Conservation (phyloP, 371 early-diverging fungal genomes). For the Mortierella sp. region DNA sequence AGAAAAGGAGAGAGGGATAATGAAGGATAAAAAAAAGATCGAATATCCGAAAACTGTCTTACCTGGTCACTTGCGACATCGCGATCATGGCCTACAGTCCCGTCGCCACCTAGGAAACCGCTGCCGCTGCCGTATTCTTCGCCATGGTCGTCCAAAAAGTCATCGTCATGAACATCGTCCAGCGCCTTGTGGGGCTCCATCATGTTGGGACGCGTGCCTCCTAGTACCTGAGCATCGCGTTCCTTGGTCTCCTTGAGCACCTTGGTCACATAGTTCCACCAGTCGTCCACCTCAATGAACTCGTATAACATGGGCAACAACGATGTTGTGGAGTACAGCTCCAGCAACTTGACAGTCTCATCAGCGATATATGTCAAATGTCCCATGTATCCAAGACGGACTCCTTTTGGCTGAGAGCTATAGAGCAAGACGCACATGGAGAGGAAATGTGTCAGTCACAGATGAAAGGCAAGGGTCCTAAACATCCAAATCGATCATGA, state of each 20-base stretch:
- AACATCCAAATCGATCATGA: too few relatives aligned
- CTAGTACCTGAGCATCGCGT: constrained; percentile 85
- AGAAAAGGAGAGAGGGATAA: background rate
- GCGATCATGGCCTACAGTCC: constrained; percentile 56
- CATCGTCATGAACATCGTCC: constrained; percentile 40
- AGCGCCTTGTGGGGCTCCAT: constrained; percentile 36
- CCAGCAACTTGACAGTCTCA: constrained; percentile 87
- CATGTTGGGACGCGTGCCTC: constrained; percentile 78
- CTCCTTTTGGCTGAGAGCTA: constrained; percentile 81
- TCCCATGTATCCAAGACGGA: constrained; percentile 95
- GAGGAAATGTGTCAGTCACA: too few relatives aligned
- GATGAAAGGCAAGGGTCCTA: too few relatives aligned
- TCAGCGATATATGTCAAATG: constrained; percentile 95
- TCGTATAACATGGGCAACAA: constrained; percentile 56
- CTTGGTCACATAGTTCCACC: constrained; percentile 88
- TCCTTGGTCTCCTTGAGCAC: constrained; percentile 84
- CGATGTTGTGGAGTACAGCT: constrained; percentile 55
- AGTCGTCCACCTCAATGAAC: constrained; percentile 76
- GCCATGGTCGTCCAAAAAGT: constrained; percentile 57
- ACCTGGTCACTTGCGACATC: constrained; percentile 61
- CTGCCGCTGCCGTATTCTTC: constrained; percentile 55
- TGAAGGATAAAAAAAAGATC: constrained; percentile 11
- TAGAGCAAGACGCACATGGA: too few relatives aligned
- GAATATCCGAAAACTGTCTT: constrained; percentile 15
- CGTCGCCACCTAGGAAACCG: constrained; percentile 51